Conservation (phyloP, 139 green algal genomes). For the Picocystis salinarum region DNA sequence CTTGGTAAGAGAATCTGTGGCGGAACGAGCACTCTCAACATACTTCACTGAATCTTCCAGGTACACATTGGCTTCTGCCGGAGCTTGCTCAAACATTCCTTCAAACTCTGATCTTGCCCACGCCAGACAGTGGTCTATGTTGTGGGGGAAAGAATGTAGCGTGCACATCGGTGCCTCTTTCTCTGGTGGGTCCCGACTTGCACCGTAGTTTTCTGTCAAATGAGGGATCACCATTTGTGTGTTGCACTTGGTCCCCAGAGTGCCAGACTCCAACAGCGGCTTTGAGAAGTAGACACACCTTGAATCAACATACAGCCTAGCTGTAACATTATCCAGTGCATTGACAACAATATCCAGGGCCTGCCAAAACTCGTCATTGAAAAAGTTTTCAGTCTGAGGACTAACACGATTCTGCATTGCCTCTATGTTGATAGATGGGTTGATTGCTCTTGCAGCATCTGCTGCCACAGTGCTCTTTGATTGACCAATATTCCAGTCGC, state of each 20-base stretch:
- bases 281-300: conserved; percentile 96
- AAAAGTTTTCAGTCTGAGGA: conserved; percentile 77
- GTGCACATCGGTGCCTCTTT: conserved; percentile 98
- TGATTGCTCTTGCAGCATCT: conserved; percentile 58
- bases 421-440: conserved; percentile 46
- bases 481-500: conserved; percentile 86
- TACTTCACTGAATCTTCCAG: conserved; percentile 65
- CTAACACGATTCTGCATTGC: conserved; percentile 88
- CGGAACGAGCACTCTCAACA: conserved; percentile 4
- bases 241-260: conserved; percentile 96
- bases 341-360: conserved; percentile 80
- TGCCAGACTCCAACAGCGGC: conserved; percentile 87
- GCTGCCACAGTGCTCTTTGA: conserved; percentile 61
- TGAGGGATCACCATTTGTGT: conserved; percentile 70
- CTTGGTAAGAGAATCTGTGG: conserved; percentile 43
- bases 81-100: conserved; percentile 76
- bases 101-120: conserved; percentile 74
- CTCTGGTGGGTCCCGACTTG: conserved; percentile 69
- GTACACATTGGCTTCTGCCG: conserved; percentile 72
- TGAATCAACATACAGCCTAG: conserved; percentile 69
- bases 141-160: conserved; percentile 97
- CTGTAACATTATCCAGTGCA: conserved; percentile 94
- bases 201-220: conserved; percentile 93
- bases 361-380: conserved; percentile 88
- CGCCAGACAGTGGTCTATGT: conserved; percentile 72